A percentile compares a stretch with the other conserved stretches of the same genome.
Conservation (phyloP, 1,284 basidiomycete genomes). For the Malassezia sp. region DNA sequence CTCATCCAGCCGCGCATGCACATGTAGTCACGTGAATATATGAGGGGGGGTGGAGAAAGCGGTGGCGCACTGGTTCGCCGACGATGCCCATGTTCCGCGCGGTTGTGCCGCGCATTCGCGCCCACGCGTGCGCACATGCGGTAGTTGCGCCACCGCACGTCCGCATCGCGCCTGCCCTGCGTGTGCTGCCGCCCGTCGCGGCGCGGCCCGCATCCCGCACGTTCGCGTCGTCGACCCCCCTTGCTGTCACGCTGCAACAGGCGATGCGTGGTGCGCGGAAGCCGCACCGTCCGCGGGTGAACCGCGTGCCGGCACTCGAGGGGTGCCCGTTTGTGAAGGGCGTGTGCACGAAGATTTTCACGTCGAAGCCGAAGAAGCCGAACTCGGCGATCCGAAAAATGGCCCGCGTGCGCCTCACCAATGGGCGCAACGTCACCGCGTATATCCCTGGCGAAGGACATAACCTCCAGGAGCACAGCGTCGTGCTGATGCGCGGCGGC, state of each 20-base stretch:
- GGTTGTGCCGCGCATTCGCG: not conserved
- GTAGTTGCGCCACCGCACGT: not conserved
- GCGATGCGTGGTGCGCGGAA: conserved; percentile 42
- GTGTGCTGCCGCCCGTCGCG: no score
- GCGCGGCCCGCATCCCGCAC: not conserved
- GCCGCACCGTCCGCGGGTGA: conserved; percentile 45
- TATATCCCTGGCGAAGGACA: conserved; percentile 97
- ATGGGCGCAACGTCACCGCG: conserved; percentile 77
- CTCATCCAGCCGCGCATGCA: not conserved
- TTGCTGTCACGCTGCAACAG: conserved; percentile 37
- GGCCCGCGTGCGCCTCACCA: conserved; percentile 80
- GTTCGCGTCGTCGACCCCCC: conserved; percentile 11
- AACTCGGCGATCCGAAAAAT: conserved; percentile 98
- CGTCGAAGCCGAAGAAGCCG: conserved; percentile 81
- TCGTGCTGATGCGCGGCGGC: conserved; percentile 84
- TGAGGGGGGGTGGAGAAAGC: no score
- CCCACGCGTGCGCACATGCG: no score
- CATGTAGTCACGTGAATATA: conserved; percentile 1
- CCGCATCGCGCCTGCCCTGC: not conserved
- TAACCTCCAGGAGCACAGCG: conserved; percentile 93
- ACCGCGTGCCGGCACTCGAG: conserved; percentile 41
- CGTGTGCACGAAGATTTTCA: conserved; percentile 44
- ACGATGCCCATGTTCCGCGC: not conserved
- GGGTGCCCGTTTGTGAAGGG: conserved; percentile 44
- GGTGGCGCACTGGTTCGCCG: no score